Base-by-base conservation (phyloP, 345 rosid species). In the Punica granatum region DNA sequence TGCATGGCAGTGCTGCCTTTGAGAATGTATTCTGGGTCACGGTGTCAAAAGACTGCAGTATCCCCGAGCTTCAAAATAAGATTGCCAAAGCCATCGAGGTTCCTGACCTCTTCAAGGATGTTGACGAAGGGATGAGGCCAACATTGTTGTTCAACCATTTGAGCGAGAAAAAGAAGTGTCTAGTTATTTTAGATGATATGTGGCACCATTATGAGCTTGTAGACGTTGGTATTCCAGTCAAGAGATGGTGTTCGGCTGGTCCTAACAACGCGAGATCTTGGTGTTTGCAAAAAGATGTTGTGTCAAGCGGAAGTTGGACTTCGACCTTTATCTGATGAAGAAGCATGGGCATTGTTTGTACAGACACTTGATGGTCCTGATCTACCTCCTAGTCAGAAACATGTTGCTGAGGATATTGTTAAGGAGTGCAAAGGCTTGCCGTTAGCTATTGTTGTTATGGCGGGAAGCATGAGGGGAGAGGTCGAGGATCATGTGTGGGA, bases 351-450 rank as follows among this genome's bases (percentile, higher is more conserved):
- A 2, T 64, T 37, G 28, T 64, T 64, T 36, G n/a, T 21, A 30
- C 6, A 42, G 16, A 0, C 37, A 7, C 23, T 64, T 64, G n/a
- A n/a, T n/a, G 19, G 44, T 0, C 16, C 32, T 11, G 18, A 46
- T 21, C 23, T 42, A 13, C 0, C 51, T 19, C 12, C 18, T 15
- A 33, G 33, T 32, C 28, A 15, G 16, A 0, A 36, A 41, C 0
- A 21, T 0, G n/a, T 65, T 25, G 73, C 70, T 3, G 43, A 33
- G 31, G 8, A 6, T 3, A 48, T 79, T 21, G 69, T 39, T 0
- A 0, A 21, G 0, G 51, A 67, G 62, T 75, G 82, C 64, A 73
- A 1, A 1, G 66, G 82, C 10, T 33, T 80, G 19, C 81, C 81
- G 0, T 68, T 74, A 2, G 73, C 44, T 0, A 23, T 80, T 14